Percentiles rank a stretch among this genome's conserved stretches.
phyloP scores from a whole-genome alignment of 1,284 basidiomycete species.

The Tilletia walkeri region DNA sequence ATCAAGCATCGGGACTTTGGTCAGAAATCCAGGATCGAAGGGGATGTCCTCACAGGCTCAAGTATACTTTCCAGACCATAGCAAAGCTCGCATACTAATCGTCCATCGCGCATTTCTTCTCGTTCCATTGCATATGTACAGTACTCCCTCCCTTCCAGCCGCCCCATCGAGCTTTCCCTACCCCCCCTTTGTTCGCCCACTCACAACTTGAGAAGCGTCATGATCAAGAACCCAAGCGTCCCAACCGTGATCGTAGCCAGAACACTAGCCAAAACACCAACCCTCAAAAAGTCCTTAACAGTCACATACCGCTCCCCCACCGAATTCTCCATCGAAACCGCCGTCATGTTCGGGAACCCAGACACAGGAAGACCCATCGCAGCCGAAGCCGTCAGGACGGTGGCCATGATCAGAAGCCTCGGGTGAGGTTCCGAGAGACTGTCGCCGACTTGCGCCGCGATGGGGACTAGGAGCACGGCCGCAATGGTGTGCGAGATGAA shows the following conservation, averaged over 20 bases:
- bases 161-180: no score
- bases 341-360: conserved; percentile 75
- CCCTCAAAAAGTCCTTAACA: conserved; percentile 78
- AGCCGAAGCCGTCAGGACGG: conserved; percentile 84
- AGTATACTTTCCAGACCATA: no score
- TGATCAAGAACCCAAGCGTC: conserved; percentile 48
- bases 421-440: conserved; percentile 61
- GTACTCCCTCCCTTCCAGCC: neutral
- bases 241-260: conserved; percentile 67
- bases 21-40: no score
- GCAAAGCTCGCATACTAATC: no score
- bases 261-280: conserved; percentile 85
- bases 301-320: conserved; percentile 70
- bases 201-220: conserved; percentile 34
- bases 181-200: neutral
- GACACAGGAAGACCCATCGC: conserved; percentile 80
- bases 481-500: conserved; percentile 67
- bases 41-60: no score
- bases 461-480: conserved; percentile 89
- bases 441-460: conserved; percentile 83
- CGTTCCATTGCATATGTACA: no score
- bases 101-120: no score
- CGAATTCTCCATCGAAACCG: conserved; percentile 85
- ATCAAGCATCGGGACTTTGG: no score
- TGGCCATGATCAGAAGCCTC: conserved; percentile 59